These are phyloP conservation scores for Cryptosporidium tyzzeri DNA, from an alignment of 169 alveolate species.

Conservation along the genomic window DNA sequence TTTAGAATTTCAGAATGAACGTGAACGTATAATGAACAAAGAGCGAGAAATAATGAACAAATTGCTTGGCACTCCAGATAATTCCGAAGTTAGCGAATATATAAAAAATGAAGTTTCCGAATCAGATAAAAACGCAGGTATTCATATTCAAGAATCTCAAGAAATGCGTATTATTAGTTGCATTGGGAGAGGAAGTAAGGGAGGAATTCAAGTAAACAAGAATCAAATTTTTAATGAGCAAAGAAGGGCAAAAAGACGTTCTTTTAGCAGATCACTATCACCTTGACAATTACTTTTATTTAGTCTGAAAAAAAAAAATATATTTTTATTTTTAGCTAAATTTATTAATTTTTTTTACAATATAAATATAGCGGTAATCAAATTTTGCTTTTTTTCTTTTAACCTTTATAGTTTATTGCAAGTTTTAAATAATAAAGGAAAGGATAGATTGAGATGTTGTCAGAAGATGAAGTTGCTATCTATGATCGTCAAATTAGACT, in stretches of 20 bases:
- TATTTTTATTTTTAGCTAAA: background rate
- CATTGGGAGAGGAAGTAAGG: background rate
- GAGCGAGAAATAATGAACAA: conserved; percentile 25
- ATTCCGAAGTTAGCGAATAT: background rate
- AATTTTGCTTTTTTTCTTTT: background rate
- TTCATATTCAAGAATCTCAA: background rate
- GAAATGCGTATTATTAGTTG: background rate
- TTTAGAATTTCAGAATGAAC: conserved; percentile 13
- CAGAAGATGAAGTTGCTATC: conserved; percentile 71
- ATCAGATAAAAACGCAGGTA: background rate
- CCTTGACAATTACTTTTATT: background rate
- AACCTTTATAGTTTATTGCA: background rate
- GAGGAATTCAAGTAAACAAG: background rate
- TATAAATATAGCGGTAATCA: conserved; percentile 5
- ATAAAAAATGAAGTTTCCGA: background rate
- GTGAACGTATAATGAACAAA: background rate
- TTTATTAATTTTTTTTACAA: background rate
- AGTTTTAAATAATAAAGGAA: background rate
- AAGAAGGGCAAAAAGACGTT: conserved; percentile 9
- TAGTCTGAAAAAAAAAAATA: background rate
- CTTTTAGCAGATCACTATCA: conserved; percentile 31
- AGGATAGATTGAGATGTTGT: conserved; percentile 75
- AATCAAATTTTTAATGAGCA: background rate
- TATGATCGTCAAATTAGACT: conserved; percentile 81
- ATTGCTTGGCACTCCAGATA: conserved; percentile 15